These are phyloP conservation scores for Phalaenopsis aphrodite DNA, from an alignment of 106 monocot genomes.

Conservation along the genomic window DNA sequence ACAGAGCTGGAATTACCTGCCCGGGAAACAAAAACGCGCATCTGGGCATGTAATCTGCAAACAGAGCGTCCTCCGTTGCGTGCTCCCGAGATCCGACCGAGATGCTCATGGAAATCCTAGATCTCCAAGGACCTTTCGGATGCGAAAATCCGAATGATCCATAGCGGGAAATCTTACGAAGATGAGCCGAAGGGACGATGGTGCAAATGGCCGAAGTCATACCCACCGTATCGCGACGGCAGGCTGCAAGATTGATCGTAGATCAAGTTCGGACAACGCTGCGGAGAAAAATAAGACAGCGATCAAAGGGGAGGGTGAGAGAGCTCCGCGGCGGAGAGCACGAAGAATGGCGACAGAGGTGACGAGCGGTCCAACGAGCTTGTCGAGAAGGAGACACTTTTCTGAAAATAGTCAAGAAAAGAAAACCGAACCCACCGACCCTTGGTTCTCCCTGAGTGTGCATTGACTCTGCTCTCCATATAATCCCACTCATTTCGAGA, in stretches of 20 bases:
- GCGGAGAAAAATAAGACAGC: background rate
- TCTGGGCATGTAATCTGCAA: constrained; percentile 22
- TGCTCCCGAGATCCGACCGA: constrained; percentile 18
- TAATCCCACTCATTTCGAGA: no score
- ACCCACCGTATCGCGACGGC: background rate
- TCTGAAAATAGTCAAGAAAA: no score
- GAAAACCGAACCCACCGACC: no score
- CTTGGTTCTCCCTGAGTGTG: no score
- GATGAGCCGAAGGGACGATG: background rate
- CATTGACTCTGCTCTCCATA: no score
- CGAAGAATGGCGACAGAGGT: background rate
- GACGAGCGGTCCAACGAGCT: background rate
- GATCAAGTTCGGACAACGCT: background rate
- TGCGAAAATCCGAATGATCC: background rate
- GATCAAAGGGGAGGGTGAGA: background rate
- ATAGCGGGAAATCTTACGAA: constrained; percentile 7
- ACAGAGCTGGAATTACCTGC: constrained; percentile 11
- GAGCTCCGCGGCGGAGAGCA: constrained; percentile 6
- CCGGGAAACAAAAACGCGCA: constrained; percentile 20
- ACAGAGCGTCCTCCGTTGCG: constrained; percentile 3
- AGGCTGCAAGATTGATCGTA: background rate
- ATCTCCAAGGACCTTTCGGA: constrained; percentile 6
- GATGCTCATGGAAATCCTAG: constrained; percentile 20
- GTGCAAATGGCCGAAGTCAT: constrained; percentile 13
- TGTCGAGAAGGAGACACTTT: no score